Conservation (phyloP, 768 basidiomycete species). For the Hygrophorus russula region DNA sequence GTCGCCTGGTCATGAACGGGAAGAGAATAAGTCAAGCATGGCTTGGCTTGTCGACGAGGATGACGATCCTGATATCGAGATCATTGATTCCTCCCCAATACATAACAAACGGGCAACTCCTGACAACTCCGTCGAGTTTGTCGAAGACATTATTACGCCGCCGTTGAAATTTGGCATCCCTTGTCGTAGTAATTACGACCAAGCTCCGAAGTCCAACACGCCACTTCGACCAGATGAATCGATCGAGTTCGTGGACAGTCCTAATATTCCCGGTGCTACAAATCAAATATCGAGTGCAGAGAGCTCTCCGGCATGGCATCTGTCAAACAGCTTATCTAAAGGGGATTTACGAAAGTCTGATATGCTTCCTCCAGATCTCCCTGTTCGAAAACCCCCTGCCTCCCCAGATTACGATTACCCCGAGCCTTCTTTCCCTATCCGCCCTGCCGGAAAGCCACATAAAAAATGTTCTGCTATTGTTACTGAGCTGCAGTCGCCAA, state of each 20-base stretch:
- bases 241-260: conserved; percentile 9
- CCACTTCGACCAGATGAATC: conserved; percentile 11
- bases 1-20: conserved; percentile 6
- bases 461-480: conserved; percentile 15
- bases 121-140: no score
- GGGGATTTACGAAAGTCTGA: conserved; percentile 3
- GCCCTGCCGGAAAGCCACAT: conserved; percentile 20
- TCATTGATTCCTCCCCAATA: conserved; percentile 40
- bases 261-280: neutral
- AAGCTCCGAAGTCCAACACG: no score
- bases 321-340: conserved; percentile 2
- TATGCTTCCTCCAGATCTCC: conserved; percentile 24
- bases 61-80: conserved; percentile 44
- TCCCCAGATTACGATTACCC: conserved; percentile 14
- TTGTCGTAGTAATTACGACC: no score
- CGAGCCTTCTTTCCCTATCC: conserved; percentile 33
- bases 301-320: conserved; percentile 5
- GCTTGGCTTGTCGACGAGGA: conserved; percentile 58
- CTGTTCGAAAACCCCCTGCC: neutral
- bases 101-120: conserved; percentile 3
- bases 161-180: no score
- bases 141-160: no score
- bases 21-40: conserved; percentile 30
- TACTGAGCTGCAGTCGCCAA: conserved; percentile 18
- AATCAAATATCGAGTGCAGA: no score